Conservation (phyloP, 2,329 filamentous ascomycete species). For the Colletotrichum noveboracense region DNA sequence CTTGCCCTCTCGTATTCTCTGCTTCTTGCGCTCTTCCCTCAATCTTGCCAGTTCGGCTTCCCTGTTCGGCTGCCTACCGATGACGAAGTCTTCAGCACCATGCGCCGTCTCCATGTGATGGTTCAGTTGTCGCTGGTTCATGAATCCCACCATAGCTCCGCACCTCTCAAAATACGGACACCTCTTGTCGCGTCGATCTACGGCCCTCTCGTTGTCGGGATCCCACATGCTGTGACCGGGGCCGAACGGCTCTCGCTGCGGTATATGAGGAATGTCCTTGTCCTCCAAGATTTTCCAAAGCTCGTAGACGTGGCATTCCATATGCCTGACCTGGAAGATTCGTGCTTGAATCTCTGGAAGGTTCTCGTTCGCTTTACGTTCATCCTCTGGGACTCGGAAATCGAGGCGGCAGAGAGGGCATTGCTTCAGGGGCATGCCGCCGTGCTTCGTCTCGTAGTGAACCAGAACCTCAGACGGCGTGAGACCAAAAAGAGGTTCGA, state of each 20-base stretch:
- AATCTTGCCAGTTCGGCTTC: not conserved
- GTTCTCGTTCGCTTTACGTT: not conserved
- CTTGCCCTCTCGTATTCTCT: conserved; percentile 8
- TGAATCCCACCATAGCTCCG: conserved; percentile 23
- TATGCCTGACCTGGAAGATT: conserved; percentile 11
- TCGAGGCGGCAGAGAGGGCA: conserved; percentile 20
- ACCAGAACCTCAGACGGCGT: conserved; percentile 12
- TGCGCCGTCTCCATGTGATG: conserved; percentile 15
- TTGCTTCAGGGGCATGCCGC: not conserved
- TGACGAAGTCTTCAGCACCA: conserved; percentile 3
- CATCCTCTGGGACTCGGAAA: conserved; percentile 3
- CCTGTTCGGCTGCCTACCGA: not conserved
- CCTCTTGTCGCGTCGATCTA: conserved; percentile 22
- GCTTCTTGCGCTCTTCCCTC: not conserved
- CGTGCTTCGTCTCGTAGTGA: conserved; percentile 19
- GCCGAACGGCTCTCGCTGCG: conserved; percentile 7
- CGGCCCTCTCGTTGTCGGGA: conserved; percentile 3
- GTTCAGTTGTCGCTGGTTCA: conserved; percentile 21
- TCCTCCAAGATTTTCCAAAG: conserved; percentile 16
- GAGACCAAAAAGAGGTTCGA: conserved; percentile 15
- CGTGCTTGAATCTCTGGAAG: not conserved
- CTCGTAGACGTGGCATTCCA: conserved; percentile 23
- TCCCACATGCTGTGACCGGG: conserved; percentile 19
- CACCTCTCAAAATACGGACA: conserved; percentile 22
- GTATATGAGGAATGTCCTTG: not conserved